Percentiles rank a stretch among this genome's conserved stretches.
These are phyloP conservation scores for Blastobotrys arbuscula DNA, from an alignment of 1,139 yeast species.

Conservation along the genomic window DNA sequence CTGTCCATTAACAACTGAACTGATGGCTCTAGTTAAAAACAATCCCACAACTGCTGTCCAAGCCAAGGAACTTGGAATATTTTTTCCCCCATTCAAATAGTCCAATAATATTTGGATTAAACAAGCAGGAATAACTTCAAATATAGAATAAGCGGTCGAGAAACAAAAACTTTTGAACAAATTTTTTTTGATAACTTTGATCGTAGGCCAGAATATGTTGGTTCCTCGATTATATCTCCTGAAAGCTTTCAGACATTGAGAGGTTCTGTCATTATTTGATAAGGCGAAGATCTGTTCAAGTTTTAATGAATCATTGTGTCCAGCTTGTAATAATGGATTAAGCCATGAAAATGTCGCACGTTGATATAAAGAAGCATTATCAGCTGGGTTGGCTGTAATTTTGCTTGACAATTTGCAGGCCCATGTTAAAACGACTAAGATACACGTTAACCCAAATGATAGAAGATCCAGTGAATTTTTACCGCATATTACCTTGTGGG, in stretches of 20 bases:
- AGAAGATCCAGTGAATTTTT: neutral
- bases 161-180: neutral
- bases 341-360: neutral
- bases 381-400: neutral
- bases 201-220: neutral
- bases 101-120: constrained; percentile 72
- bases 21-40: constrained; percentile 23
- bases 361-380: neutral
- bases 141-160: neutral
- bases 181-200: neutral
- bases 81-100: constrained; percentile 57
- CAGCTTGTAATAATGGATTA: neutral
- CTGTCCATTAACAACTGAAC: neutral
- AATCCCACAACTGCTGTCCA: neutral
- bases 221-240: neutral
- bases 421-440: neutral
- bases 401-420: neutral
- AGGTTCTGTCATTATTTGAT: neutral
- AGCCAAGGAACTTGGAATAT: neutral
- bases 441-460: neutral
- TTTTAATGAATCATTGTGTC: neutral
- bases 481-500: neutral
- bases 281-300: neutral
- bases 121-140: constrained; percentile 67
- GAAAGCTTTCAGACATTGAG: neutral